These are phyloP conservation scores for Fusarium buxicola DNA, from an alignment of 2,329 filamentous ascomycete genomes.

Conservation along the genomic window DNA sequence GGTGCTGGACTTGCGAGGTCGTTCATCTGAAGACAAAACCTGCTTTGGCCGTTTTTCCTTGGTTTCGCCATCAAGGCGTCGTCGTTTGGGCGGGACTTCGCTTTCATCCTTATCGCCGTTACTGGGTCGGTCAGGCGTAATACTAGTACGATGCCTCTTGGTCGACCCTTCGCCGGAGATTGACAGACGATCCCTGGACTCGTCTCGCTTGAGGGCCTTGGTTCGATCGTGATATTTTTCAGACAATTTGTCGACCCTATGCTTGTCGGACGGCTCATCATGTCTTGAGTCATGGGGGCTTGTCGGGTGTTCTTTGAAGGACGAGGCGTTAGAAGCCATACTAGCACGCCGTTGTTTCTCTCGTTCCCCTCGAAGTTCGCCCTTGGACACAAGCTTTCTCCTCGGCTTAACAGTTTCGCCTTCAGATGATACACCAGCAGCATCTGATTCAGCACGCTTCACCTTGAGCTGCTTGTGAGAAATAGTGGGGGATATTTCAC, in stretches of 20 bases:
- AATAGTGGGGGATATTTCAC: constrained; percentile 62
- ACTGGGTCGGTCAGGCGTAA: constrained; percentile 66
- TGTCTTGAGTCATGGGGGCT: constrained; percentile 63
- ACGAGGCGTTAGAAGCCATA: constrained; percentile 66
- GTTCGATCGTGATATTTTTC: constrained; percentile 71
- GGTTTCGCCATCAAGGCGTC: constrained; percentile 66
- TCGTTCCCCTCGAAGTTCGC: constrained; percentile 69
- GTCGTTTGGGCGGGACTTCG: constrained; percentile 65
- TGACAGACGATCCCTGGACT: constrained; percentile 66
- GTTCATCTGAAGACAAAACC: constrained; percentile 59
- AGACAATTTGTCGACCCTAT: constrained; percentile 52
- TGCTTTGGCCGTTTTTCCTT: constrained; percentile 62
- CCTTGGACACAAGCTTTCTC: constrained; percentile 72
- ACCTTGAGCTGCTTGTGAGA: constrained; percentile 62
- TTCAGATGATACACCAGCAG: constrained; percentile 64
- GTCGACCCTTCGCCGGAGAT: constrained; percentile 62
- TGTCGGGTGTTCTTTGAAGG: constrained; percentile 61
- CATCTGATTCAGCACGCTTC: constrained; percentile 66
- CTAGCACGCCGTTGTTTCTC: constrained; percentile 70
- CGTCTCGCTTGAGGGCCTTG: constrained; percentile 71
- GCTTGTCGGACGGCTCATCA: constrained; percentile 63
- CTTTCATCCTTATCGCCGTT: constrained; percentile 64
- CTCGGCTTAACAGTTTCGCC: constrained; percentile 69
- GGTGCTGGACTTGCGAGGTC: constrained; percentile 56
- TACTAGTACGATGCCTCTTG: constrained; percentile 71